phyloP scores from a whole-genome alignment of 2,329 filamentous ascomycete genomes.

The Dothistroma pini region DNA sequence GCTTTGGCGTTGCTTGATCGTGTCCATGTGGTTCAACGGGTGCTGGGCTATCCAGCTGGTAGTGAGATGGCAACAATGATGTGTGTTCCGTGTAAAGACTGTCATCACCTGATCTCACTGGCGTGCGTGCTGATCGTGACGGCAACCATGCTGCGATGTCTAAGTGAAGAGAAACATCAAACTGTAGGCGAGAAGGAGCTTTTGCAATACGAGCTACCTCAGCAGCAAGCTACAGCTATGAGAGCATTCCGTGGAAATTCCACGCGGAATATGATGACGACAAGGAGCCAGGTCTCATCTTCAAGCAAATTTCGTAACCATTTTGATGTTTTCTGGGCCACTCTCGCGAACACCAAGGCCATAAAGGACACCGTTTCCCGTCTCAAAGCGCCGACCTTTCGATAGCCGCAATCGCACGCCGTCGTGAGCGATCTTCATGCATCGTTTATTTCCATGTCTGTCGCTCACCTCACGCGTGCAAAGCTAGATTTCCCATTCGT shows the following conservation, averaged over 20 bases:
- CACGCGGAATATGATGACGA: not conserved
- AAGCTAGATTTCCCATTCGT: not conserved
- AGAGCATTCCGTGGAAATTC: conserved; percentile 6
- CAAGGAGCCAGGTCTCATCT: conserved; percentile 13
- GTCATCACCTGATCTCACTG: too few species aligned
- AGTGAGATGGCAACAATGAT: not conserved
- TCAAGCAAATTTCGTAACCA: conserved; percentile 15
- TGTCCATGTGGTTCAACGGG: conserved; percentile 1
- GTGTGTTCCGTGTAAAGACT: not conserved
- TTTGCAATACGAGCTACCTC: conserved; percentile 20
- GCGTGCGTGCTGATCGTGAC: not conserved
- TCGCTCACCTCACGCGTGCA: not conserved
- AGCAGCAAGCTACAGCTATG: conserved; percentile 14
- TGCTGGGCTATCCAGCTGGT: not conserved
- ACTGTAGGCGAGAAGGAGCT: conserved; percentile 10
- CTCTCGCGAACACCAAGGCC: conserved; percentile 21
- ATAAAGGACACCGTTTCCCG: conserved; percentile 5
- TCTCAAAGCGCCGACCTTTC: conserved; percentile 8
- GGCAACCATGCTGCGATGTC: not conserved
- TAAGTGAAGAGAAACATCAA: not conserved
- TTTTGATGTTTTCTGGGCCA: conserved; percentile 8
- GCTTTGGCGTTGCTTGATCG: conserved; percentile 3
- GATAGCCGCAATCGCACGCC: not conserved
- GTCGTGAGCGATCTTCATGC: not conserved
- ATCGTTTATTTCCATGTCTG: conserved; percentile 7